Base-by-base conservation (phyloP, 2,329 filamentous ascomycete species). In the Pleoardoris graminearum region DNA sequence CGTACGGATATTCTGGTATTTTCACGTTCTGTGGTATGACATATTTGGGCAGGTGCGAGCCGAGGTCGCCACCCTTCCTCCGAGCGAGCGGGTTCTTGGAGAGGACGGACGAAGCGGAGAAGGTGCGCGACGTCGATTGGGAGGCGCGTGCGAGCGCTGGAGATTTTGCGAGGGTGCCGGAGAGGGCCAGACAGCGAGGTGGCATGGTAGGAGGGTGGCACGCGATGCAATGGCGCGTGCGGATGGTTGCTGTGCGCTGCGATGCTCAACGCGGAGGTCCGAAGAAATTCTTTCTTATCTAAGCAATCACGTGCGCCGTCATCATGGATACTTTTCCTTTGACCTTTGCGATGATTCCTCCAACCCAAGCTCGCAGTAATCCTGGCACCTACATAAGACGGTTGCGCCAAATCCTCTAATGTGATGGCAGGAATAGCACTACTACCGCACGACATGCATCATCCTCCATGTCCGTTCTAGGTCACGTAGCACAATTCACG, bases 1-100 rank as follows among this genome's bases (percentile, higher is more conserved):
- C 89, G 75, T 89, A 87, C 0, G 90, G 90, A 73, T 94, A 94
- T 44, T 70, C 62, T 19, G 79, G 79, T 8, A 71, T 71, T 16
- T 61, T 54, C 23, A 63, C 58, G 38, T 66, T 57, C 50, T 58
- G 52, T 1, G 67, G 66, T 3, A 73, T 68, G 37, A 73, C 51
- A 51, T 69, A 59, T 54, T 69, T 69, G 55, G 68, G 68, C 25
- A 72, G 62, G 53, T 72, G 70, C 39, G 63, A 66, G 58, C 69
- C 69, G 44, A 71, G 62, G 57, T 72, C 69, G 49, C 68, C 68
- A 49, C 68, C 68, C 50, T 60, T 64, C 50, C 58, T 61, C 52
- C 60, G 64, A 43, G 59, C 52, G 17, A 69, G 57, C 25, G 66
- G 65, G 48, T 67, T 65, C 53, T 66, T 67, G 54, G 46, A 50